Evolutionary conservation across 441 rosid genomes (phyloP), one percentile per base, ranked within the genome.

Genomic region (Daphne laureola): DNA sequence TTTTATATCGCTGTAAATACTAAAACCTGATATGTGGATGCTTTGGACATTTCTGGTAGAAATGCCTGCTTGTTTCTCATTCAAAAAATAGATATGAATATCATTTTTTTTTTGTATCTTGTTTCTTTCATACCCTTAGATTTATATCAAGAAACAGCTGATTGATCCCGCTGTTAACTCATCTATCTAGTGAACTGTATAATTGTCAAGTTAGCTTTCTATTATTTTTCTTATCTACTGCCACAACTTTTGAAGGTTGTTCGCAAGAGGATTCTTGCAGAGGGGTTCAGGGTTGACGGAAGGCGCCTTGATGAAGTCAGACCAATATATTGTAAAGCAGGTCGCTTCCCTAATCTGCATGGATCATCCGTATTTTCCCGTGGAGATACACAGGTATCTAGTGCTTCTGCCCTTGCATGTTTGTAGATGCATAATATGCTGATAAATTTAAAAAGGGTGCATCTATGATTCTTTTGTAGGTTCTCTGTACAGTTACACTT

Each of bases 341-440:
- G 81, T 63, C 49, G 64, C 76, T 65, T 90, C 52, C 96, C 91
- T 70, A 62, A 54, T 27, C 67, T 90, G 71, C 97, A 83, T 73
- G 99, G 99, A 64, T 93, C 99, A 17, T 74, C 99, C 14, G 64
- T 93, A 70, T 93, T 93, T 75, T 77, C 84, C 53, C 97, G 99
- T 48, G 99, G 99, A 61, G 97, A 90, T 65, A 93, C 99, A 3
- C 99, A 93, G 93, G 99, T 85, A 49, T 36, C 25, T 42, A 38
- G 48, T 27, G 55, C 55, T 3, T 21, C 7, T 49, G 41, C 31
- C 5, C 55, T 31, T 31, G 11, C 11, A 31, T 31, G 38, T 31
- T 31, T 9, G 38, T 6, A 9, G 38, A 31, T 31, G 38, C 38
- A 31, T 31, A 31, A 31, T 31, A 4, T 5, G 38, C 38, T 31